Percentiles rank a stretch among this genome's conserved stretches.
phyloP scores from a whole-genome alignment of 2,329 filamentous ascomycete species.

The Shiraia bambusicola region DNA sequence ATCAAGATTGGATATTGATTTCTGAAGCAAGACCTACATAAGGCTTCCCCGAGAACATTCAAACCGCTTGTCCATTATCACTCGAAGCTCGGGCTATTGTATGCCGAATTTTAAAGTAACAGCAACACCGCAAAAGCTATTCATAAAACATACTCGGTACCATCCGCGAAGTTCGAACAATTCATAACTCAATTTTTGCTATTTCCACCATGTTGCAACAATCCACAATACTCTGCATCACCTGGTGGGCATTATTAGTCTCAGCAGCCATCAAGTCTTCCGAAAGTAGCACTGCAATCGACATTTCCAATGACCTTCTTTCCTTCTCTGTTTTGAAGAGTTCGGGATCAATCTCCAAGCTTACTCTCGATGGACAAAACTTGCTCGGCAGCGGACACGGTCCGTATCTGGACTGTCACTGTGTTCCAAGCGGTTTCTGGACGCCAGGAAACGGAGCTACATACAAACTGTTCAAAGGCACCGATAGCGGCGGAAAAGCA shows the following conservation, averaged over 20 bases:
- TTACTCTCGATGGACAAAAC: constrained; percentile 53
- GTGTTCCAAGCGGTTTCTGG: constrained; percentile 60
- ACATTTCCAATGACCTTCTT: constrained; percentile 18
- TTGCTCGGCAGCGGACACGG: constrained; percentile 58
- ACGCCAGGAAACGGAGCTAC: constrained; percentile 57
- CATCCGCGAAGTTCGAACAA: no score
- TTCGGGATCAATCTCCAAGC: constrained; percentile 12
- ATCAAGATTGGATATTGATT: no score
- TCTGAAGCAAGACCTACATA: no score
- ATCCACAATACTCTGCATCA: neutral
- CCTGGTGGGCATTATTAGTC: constrained; percentile 7
- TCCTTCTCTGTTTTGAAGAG: constrained; percentile 16
- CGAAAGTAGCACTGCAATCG: constrained; percentile 12
- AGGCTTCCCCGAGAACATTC: no score
- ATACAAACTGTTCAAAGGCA: constrained; percentile 55
- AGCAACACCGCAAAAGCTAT: no score
- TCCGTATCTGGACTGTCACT: constrained; percentile 66
- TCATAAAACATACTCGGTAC: no score
- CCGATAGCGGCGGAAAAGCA: constrained; percentile 52
- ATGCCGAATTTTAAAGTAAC: no score
- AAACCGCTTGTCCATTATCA: no score
- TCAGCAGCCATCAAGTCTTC: constrained; percentile 14
- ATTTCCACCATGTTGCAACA: no score
- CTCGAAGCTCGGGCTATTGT: no score
- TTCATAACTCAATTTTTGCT: no score